Evolutionary conservation across 805 yeast genomes (phyloP).

Genomic region (Yarrowia osloensis): DNA sequence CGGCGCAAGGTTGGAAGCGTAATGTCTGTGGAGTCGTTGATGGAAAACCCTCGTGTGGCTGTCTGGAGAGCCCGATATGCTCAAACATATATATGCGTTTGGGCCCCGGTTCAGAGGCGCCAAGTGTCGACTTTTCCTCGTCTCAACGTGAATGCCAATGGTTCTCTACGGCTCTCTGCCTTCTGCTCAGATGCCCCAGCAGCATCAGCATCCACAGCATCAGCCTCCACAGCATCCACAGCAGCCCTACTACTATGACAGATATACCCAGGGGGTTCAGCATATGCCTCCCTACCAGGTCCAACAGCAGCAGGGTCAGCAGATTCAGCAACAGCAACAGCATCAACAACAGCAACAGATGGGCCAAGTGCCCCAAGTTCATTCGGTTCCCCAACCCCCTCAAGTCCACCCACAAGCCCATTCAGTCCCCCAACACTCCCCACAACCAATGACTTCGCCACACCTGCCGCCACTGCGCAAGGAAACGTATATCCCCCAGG

Average conservation of each 20-base stretch:
- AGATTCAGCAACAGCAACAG: background rate
- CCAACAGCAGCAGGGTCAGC: background rate
- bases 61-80: conserved; percentile 1
- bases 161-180: background rate
- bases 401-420: background rate
- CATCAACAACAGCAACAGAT: background rate
- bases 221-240: background rate
- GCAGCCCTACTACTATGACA: conserved; percentile 14
- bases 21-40: background rate
- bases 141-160: background rate
- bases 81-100: background rate
- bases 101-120: background rate
- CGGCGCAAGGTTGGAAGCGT: background rate
- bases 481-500: background rate
- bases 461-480: background rate
- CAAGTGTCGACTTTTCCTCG: background rate
- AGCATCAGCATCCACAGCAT: background rate
- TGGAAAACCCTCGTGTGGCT: conserved; percentile 17
- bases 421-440: background rate
- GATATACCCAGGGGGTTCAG: background rate
- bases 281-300: background rate
- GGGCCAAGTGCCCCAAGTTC: background rate
- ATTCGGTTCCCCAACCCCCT: background rate
- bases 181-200: background rate
- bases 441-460: background rate